phyloP scores from a whole-genome alignment of 2,329 filamentous ascomycete genomes.

The Bipolaris bicolor region DNA sequence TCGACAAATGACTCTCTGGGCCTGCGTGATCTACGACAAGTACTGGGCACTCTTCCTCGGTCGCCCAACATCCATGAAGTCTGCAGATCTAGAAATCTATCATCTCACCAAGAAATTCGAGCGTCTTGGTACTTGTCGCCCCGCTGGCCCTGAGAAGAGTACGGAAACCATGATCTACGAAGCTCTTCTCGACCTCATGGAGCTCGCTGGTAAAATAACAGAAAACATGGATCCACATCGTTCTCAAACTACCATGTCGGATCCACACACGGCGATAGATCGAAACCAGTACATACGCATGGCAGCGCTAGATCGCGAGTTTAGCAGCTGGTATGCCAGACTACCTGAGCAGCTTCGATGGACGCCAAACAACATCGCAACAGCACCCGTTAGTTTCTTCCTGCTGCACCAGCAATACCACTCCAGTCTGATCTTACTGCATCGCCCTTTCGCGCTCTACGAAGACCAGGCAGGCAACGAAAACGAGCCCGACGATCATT shows the following conservation, averaged over 20 bases:
- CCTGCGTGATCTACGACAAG: constrained; percentile 61
- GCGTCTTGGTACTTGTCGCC: constrained; percentile 49
- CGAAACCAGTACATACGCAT: constrained; percentile 59
- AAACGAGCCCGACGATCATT: constrained; percentile 50
- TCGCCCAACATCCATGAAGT: constrained; percentile 61
- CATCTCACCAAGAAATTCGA: constrained; percentile 56
- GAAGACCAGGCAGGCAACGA: constrained; percentile 48
- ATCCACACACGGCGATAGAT: constrained; percentile 42
- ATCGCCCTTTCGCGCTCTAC: constrained; percentile 61
- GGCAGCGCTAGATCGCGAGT: constrained; percentile 59
- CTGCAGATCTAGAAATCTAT: constrained; percentile 58
- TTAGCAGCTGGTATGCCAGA: constrained; percentile 62
- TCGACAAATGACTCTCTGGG: constrained; percentile 59
- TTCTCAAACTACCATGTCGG: constrained; percentile 35
- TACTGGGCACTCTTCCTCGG: constrained; percentile 63
- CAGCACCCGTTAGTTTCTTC: constrained; percentile 55
- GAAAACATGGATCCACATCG: constrained; percentile 51
- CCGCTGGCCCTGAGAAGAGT: constrained; percentile 42
- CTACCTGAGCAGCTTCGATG: constrained; percentile 55
- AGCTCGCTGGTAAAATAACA: constrained; percentile 60
- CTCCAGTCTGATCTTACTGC: constrained; percentile 59
- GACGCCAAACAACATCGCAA: constrained; percentile 46
- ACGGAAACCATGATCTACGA: constrained; percentile 56
- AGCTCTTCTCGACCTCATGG: constrained; percentile 62
- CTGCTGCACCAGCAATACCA: constrained; percentile 64